Conservation (phyloP, 2,329 filamentous ascomycete species). For the Verticillium zaregamsianum region DNA sequence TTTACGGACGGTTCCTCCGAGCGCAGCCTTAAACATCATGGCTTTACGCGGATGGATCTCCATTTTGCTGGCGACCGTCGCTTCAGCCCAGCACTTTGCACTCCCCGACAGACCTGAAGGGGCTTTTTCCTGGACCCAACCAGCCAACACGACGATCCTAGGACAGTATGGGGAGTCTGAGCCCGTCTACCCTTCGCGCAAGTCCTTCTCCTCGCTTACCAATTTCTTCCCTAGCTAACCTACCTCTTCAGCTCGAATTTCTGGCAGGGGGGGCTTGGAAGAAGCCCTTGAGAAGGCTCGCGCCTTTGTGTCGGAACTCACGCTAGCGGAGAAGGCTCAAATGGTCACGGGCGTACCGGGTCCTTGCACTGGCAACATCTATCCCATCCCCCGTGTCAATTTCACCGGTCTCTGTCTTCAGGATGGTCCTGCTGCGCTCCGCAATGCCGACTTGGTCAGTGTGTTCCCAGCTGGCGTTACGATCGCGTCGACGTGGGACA, state of each 20-base stretch:
- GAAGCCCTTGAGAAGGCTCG: constrained; percentile 13
- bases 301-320: constrained; percentile 19
- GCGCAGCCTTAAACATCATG: no score
- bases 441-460: constrained; percentile 47
- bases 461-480: constrained; percentile 55
- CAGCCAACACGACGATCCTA: neutral
- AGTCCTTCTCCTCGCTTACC: neutral
- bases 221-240: neutral
- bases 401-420: constrained; percentile 12
- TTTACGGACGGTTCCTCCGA: no score
- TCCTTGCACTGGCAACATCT: constrained; percentile 16
- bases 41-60: no score
- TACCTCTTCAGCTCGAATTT: neutral
- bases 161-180: constrained; percentile 1
- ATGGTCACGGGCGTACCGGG: constrained; percentile 27
- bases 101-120: neutral
- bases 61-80: no score
- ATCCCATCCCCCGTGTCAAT: constrained; percentile 9
- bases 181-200: neutral
- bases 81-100: no score
- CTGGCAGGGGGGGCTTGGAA: neutral
- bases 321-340: constrained; percentile 21
- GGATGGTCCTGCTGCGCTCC: constrained; percentile 30
- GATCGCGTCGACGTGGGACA: constrained; percentile 27
- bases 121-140: neutral